Base-by-base conservation (phyloP, 2,329 filamentous ascomycete species). In the Phialophora expanda region DNA sequence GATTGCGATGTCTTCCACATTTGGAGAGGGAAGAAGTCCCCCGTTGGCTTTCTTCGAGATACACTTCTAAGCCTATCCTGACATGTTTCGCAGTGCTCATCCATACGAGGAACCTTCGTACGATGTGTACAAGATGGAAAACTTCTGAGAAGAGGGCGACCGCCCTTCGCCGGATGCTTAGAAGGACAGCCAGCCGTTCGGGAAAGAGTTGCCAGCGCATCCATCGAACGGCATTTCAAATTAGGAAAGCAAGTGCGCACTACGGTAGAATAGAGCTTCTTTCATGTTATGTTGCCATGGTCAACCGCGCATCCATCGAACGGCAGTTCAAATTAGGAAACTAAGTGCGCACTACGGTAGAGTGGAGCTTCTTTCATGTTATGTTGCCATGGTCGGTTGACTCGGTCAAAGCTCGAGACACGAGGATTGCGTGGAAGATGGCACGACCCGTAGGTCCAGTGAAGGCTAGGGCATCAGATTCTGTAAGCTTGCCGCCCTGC, bases 121-220 rank as follows among this genome's bases (percentile, higher is more conserved):
- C 48, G 48, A 51, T 28, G 48, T 51, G 20, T 51, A 51, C 48
- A 51, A 51, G 48, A 24, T 51, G 48, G 48, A 51, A 51, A 51
- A 26, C 48, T 51, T 51, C 48, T 51, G 48, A 51, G 20, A 14
- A 2, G 24, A 8, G 12, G 48, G 48, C 34, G 34, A 14, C 14
- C 5, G 14, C 14, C 6, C 14, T 41, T 41, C 34, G 34, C 34
- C 14, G 34, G 14, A 41, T 17, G 1, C 6, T 7, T 41, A 38
- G 34, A 5, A 17, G 14, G 34, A 38, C 14, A 12, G 12, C 11
- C 34, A 14, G 3, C 5, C 12, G 12, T 17, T 4, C 1, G 2
- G 4, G 34, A 41, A 41, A 41, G 34, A 14, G 34, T 34, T 1
- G 32, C 11, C 32, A 11, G 11, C 11, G 9, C 9, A 4, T 34